Evolutionary conservation across 371 early-diverging fungal genomes (phyloP).

Genomic region (Sporodiniella umbellata): DNA sequence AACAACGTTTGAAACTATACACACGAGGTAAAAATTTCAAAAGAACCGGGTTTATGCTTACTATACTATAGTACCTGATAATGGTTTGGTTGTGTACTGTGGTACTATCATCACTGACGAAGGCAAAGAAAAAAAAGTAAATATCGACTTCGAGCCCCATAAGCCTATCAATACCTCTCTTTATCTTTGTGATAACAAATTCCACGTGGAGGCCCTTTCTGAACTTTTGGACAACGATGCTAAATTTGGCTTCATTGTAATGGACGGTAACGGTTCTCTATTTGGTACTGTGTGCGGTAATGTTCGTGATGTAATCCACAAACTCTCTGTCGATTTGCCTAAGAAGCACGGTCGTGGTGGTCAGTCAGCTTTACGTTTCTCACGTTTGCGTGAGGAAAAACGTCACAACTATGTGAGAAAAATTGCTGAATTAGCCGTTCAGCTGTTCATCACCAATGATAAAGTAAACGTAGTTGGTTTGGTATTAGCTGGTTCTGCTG

Average conservation of each 20-base stretch:
- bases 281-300: conserved; percentile 98
- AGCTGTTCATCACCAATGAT: conserved; percentile 51
- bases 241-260: conserved; percentile 99
- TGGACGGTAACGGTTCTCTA: conserved; percentile 99
- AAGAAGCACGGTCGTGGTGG: conserved; percentile 99
- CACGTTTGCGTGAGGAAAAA: conserved; percentile 99
- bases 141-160: conserved; percentile 99
- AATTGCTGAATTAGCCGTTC: conserved; percentile 96
- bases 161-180: conserved; percentile 99
- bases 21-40: conserved; percentile 62
- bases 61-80: conserved; percentile 92
- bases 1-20: conserved; percentile 97
- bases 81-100: conserved; percentile 94
- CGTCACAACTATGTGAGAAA: conserved; percentile 99
- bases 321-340: conserved; percentile 96
- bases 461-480: conserved; percentile 88
- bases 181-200: conserved; percentile 99
- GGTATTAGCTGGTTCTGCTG: conserved; percentile 89
- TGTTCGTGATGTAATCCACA: conserved; percentile 95
- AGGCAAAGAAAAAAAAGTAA: conserved; percentile 99
- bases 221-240: conserved; percentile 95
- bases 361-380: conserved; percentile 99
- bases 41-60: too few species aligned
- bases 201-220: conserved; percentile 96
- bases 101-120: conserved; percentile 98